Evolutionary conservation across 148 eudicot species (phyloP).

Genomic region (Vaccinium vitisidaea): DNA sequence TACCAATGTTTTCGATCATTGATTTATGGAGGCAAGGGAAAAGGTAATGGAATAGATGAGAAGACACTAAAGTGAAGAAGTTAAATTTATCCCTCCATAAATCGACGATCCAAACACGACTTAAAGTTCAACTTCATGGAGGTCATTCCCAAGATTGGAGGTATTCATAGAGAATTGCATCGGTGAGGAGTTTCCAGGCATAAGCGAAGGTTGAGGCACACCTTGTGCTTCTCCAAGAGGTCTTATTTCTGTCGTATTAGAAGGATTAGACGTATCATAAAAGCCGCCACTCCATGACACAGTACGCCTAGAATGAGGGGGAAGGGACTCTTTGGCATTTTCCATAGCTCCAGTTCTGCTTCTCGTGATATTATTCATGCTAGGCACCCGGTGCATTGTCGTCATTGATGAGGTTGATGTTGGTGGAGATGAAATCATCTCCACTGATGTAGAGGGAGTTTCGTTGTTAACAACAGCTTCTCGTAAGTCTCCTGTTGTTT

Average conservation of each 20-base stretch:
- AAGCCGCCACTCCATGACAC: slow-evolving; percentile 62
- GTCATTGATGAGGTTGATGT: slow-evolving; percentile 24
- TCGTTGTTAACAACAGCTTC: slow-evolving; percentile 18
- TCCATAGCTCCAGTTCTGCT: slow-evolving; percentile 19
- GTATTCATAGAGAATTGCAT: slow-evolving; percentile 30
- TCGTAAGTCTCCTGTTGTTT: slow-evolving; percentile 18
- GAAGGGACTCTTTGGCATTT: slow-evolving; percentile 23
- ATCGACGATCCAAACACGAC: background rate
- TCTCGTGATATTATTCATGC: slow-evolving; percentile 51
- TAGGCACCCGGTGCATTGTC: slow-evolving; percentile 48
- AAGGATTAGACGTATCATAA: slow-evolving; percentile 23
- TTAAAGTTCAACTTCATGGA: slow-evolving; percentile 71
- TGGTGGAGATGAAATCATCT: slow-evolving; percentile 30
- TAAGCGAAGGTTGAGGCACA: slow-evolving; percentile 32
- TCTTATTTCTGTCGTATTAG: slow-evolving; percentile 17
- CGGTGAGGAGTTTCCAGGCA: slow-evolving; percentile 22
- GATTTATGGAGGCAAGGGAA: background rate
- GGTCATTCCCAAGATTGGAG: slow-evolving; percentile 53
- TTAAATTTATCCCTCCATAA: background rate
- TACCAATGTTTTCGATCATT: background rate
- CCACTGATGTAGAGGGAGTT: slow-evolving; percentile 23
- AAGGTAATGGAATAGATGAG: background rate
- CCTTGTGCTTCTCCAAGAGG: slow-evolving; percentile 24
- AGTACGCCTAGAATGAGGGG: slow-evolving; percentile 48
- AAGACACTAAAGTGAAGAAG: background rate